Conservation (phyloP, 257 asterid genomes). For the Nicotiana tomentosiformis region DNA sequence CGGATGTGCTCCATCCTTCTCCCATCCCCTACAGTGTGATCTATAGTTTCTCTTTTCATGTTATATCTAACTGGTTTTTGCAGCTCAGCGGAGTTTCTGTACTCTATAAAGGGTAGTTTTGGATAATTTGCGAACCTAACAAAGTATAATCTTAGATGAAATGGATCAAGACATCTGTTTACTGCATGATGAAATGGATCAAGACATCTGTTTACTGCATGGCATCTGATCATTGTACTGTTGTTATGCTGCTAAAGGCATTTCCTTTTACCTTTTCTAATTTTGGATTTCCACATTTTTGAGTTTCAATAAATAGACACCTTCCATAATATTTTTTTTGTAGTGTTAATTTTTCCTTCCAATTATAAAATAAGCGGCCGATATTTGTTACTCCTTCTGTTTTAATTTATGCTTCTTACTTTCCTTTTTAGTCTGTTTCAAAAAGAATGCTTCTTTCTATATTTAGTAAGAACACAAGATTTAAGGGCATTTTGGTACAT, state of each 20-base stretch:
- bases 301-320: background rate
- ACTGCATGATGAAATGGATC: background rate
- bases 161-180: background rate
- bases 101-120: background rate
- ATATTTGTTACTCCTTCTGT: background rate
- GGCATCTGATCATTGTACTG: background rate
- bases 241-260: background rate
- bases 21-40: background rate
- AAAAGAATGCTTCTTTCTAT: no score
- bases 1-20: constrained; percentile 1
- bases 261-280: background rate
- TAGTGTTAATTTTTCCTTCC: background rate
- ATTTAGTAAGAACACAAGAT: no score
- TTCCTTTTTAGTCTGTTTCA: no score
- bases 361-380: background rate
- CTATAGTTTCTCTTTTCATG: background rate
- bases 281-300: background rate
- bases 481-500: no score
- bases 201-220: background rate
- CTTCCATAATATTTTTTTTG: background rate
- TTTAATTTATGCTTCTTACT: no score
- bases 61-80: background rate
- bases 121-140: background rate
- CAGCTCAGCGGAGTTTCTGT: background rate
- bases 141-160: background rate